phyloP scores from a whole-genome alignment of 2,329 filamentous ascomycete genomes.

The Tolypocladium endophyticum region DNA sequence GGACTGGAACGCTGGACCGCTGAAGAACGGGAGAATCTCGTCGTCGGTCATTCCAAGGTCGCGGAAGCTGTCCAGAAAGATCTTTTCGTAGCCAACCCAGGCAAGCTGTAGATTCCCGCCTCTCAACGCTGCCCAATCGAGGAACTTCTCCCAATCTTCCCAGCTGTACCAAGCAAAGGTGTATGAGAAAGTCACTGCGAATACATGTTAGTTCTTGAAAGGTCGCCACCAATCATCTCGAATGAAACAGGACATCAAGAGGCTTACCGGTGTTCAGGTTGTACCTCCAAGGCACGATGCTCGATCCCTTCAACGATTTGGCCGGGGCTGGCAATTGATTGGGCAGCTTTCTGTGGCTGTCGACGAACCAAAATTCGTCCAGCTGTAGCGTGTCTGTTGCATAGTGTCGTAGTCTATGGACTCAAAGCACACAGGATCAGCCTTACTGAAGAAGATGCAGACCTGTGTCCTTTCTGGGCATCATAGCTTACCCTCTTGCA shows the following conservation, averaged over 20 bases:
- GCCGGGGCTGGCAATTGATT: constrained; percentile 1
- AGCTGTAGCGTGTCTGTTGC: constrained; percentile 8
- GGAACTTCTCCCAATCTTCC: constrained; percentile 40
- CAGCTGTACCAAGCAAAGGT: constrained; percentile 40
- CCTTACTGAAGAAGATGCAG: not conserved
- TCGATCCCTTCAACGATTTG: constrained; percentile 4
- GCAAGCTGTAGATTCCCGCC: constrained; percentile 40
- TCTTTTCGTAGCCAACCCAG: constrained; percentile 41
- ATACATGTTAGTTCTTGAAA: not conserved
- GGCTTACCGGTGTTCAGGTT: constrained; percentile 36
- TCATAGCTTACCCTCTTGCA: constrained; percentile 8
- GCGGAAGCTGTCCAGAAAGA: constrained; percentile 34
- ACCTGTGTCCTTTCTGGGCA: too few relatives aligned
- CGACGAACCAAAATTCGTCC: constrained; percentile 10
- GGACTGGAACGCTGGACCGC: constrained; percentile 38
- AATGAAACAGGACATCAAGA: not conserved
- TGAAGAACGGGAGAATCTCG: constrained; percentile 35
- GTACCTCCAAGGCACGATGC: constrained; percentile 20
- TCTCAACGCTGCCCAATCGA: constrained; percentile 42
- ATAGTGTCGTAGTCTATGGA: constrained; percentile 9
- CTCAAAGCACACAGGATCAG: not conserved
- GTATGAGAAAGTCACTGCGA: constrained; percentile 38
- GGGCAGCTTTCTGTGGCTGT: not conserved
- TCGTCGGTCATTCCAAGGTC: constrained; percentile 31
- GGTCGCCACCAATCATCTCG: not conserved